phyloP scores from a whole-genome alignment of 345 rosid genomes.

The Citrus cavaleriei region DNA sequence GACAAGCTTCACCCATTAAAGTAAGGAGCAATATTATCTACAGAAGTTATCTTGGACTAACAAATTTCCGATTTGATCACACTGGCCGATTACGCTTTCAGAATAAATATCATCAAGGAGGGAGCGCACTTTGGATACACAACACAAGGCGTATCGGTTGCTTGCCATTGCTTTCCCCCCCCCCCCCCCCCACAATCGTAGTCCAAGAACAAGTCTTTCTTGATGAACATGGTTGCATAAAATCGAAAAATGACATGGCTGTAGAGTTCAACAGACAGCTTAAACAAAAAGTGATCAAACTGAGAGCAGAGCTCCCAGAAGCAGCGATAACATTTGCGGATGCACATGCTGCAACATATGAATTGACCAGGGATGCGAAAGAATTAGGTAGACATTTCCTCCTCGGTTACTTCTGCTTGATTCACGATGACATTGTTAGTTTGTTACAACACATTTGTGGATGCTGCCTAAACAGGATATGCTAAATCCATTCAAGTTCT shows the following conservation, averaged over 20 bases:
- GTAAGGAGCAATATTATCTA: constrained; percentile 33
- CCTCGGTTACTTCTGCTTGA: too few species aligned
- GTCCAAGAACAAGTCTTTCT: constrained; percentile 39
- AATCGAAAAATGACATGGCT: constrained; percentile 58
- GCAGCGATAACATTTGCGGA: constrained; percentile 75
- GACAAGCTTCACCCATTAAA: constrained; percentile 23
- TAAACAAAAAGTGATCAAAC: constrained; percentile 47
- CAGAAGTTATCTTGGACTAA: not conserved
- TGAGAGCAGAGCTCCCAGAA: constrained; percentile 52
- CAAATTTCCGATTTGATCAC: not conserved
- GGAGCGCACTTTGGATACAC: constrained; percentile 69
- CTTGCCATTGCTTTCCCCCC: constrained; percentile 34
- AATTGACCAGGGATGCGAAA: constrained; percentile 31
- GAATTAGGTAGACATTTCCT: too few species aligned
- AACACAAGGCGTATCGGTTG: constrained; percentile 86
- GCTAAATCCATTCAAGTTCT: too few species aligned
- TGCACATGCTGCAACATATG: constrained; percentile 66
- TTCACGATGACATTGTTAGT: too few species aligned
- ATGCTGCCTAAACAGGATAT: too few species aligned
- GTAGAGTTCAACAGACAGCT: constrained; percentile 67
- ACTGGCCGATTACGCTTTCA: constrained; percentile 16
- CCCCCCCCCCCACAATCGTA: too few species aligned
- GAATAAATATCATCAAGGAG: constrained; percentile 47
- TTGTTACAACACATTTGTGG: too few species aligned
- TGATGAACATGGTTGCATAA: constrained; percentile 67